A percentile compares a stretch with the other conserved stretches of the same genome.
Evolutionary conservation across 2,329 filamentous ascomycete species (phyloP).

Genomic region (Fusarium tricinctum): DNA sequence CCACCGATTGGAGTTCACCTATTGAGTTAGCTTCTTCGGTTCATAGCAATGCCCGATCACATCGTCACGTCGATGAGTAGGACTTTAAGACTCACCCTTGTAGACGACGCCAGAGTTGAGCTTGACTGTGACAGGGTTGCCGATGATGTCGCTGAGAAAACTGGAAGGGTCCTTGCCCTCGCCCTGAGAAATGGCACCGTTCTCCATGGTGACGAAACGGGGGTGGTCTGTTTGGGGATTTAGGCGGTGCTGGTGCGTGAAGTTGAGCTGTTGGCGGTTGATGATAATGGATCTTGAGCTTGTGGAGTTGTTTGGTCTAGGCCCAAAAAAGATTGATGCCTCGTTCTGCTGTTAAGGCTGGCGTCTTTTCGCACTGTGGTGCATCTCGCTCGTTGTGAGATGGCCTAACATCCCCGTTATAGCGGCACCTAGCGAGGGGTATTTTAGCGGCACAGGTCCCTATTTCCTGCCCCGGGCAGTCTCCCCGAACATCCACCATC

Average conservation of each 20-base stretch:
- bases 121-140: constrained; percentile 94
- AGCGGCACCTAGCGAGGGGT: constrained; percentile 36
- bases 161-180: constrained; percentile 93
- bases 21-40: constrained; percentile 12
- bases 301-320: constrained; percentile 32
- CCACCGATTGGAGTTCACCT: constrained; percentile 97
- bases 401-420: constrained; percentile 39
- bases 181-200: constrained; percentile 71
- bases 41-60: background rate
- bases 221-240: constrained; percentile 8
- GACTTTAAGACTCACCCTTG: constrained; percentile 75
- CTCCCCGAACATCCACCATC: constrained; percentile 18
- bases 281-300: constrained; percentile 34
- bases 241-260: constrained; percentile 13
- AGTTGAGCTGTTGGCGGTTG: constrained; percentile 25
- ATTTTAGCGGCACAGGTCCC: constrained; percentile 35
- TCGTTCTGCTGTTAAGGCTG: constrained; percentile 43
- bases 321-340: constrained; percentile 40
- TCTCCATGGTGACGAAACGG: constrained; percentile 73
- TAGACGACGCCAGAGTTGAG: constrained; percentile 99
- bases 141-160: constrained; percentile 95
- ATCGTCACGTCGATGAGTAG: constrained; percentile 11
- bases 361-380: constrained; percentile 46
- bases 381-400: constrained; percentile 14
- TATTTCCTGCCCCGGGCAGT: constrained; percentile 8